Evolutionary conservation across 2,329 filamentous ascomycete species (phyloP), one percentile per base, ranked within the genome.

Genomic region (Rhynchosporium secalis): DNA sequence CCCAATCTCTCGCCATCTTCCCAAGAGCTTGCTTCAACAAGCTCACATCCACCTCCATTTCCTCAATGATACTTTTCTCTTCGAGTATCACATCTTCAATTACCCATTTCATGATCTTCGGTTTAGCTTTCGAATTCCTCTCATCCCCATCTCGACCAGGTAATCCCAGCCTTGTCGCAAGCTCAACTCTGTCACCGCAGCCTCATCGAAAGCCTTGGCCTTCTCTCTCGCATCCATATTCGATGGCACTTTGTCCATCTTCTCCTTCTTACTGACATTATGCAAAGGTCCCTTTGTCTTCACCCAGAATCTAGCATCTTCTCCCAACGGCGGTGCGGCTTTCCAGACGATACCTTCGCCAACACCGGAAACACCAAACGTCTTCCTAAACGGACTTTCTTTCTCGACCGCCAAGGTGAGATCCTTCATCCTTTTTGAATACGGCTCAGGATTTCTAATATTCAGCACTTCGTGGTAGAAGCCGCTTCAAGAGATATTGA

Each of bases 291-390:
- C 69, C 40, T 71, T 71, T 2, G 64, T 63, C 43, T 71, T 71
- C 0, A 70, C 4, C 69, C 69, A 71, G 28, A 67, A 70, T 31
- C 54, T 60, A 1, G 68, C 49, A 49, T 70, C 65, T 9, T 62
- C 33, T 8, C 67, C 62, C 2, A 71, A 55, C 4, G 64, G 64
- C 20, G 60, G 61, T 5, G 47, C 46, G 2, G 62, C 62, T 58
- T 70, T 70, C 66, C 69, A 71, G 1, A 71, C 69, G n/a, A 71
- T 69, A 1, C 69, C 69, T 36, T 70, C 69, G 3, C 69, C 69
- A 3, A 62, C 41, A 1, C 69, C 69, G 7, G 40, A 62, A 5
- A 69, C 48, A 0, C 64, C 66, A 29, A 70, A 69, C 4, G 56
- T 51, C 49, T 68, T 67, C 7, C 65, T 62, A 29, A 71, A 71